Evolutionary conservation across 1,139 yeast genomes (phyloP).

Genomic region (Meyerozyma carpophila): DNA sequence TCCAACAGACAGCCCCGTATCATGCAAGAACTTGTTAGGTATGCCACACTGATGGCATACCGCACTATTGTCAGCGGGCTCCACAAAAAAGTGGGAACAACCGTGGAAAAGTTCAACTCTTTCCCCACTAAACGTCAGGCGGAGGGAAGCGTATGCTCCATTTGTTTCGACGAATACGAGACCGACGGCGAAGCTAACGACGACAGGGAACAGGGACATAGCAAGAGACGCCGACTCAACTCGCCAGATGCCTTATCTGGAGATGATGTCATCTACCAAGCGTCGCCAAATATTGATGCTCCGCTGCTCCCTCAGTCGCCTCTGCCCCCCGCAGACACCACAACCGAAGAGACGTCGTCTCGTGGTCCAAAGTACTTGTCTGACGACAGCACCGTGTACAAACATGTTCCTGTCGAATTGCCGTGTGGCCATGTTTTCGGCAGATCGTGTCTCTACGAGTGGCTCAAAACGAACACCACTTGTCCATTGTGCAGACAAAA

Average conservation of each 20-base stretch:
- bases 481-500: conserved; percentile 78
- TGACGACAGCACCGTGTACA: conserved; percentile 29
- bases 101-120: conserved; percentile 46
- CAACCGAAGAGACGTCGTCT: conserved; percentile 1
- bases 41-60: conserved; percentile 69
- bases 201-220: neutral
- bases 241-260: neutral
- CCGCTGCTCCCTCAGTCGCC: conserved; percentile 2
- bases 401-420: conserved; percentile 63
- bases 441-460: conserved; percentile 62
- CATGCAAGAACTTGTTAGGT: conserved; percentile 51
- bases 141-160: conserved; percentile 46
- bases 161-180: conserved; percentile 59
- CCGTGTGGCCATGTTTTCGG: conserved; percentile 85
- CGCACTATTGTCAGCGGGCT: conserved; percentile 48
- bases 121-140: conserved; percentile 36
- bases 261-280: conserved; percentile 2
- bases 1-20: conserved; percentile 49
- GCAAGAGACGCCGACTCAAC: conserved; percentile 11
- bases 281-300: neutral
- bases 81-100: conserved; percentile 43
- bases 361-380: conserved; percentile 15
- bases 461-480: conserved; percentile 64
- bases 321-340: conserved; percentile 1
- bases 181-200: conserved; percentile 3